Evolutionary conservation across 768 basidiomycete species (phyloP).

Genomic region (Pisolithus microcarpus): DNA sequence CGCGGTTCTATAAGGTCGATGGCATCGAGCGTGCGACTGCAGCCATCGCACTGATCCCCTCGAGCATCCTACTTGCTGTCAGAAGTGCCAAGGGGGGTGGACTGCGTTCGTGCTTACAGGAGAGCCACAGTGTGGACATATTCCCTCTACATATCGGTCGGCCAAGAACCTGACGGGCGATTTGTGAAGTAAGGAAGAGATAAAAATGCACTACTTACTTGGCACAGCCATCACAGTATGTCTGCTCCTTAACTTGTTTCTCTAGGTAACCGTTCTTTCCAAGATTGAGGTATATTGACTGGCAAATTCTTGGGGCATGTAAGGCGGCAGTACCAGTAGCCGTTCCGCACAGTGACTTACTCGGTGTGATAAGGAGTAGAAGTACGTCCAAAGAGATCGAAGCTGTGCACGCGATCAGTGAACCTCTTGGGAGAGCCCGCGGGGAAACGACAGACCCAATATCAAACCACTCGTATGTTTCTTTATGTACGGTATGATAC

Average conservation of each 20-base stretch:
- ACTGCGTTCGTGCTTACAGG: slow-evolving; percentile 42
- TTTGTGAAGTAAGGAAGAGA: slow-evolving; percentile 4
- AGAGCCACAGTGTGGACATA: slow-evolving; percentile 87
- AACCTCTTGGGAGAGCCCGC: neutral
- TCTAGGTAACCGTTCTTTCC: slow-evolving; percentile 70
- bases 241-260: slow-evolving; percentile 85
- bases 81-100: neutral
- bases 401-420: slow-evolving; percentile 38
- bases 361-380: slow-evolving; percentile 85
- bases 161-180: slow-evolving; percentile 68
- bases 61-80: slow-evolving; percentile 68
- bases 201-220: slow-evolving; percentile 42
- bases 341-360: slow-evolving; percentile 35
- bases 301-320: slow-evolving; percentile 59
- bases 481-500: slow-evolving; percentile 80
- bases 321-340: neutral
- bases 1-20: slow-evolving; percentile 92
- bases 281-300: slow-evolving; percentile 82
- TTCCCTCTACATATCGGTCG: slow-evolving; percentile 97
- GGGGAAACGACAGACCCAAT: slow-evolving; percentile 53
- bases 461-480: slow-evolving; percentile 97
- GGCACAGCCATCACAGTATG: slow-evolving; percentile 87
- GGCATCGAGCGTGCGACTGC: slow-evolving; percentile 87
- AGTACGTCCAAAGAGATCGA: slow-evolving; percentile 95
- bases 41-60: slow-evolving; percentile 96